Evolutionary conservation across 257 asterid genomes (phyloP), one percentile per base, ranked within the genome.

Genomic region (Anisodus acutangulus): DNA sequence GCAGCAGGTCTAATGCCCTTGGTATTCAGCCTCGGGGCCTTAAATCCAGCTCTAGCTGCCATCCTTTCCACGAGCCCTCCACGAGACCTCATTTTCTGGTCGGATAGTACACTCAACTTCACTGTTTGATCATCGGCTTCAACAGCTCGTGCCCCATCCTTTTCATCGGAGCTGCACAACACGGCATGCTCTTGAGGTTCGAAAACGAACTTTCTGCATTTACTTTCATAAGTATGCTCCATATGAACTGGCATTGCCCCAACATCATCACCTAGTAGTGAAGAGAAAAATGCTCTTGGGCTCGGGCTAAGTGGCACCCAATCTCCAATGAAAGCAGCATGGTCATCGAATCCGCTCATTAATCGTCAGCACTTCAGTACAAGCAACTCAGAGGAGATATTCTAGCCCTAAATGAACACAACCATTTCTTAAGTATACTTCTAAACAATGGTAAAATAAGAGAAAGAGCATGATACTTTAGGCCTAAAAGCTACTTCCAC

Each of bases 41-140:
- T 92, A 83, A 93, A 92, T 79, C 98, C 98, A 76, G 97, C 93
- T 87, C 98, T 86, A 87, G 97, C 95, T 63, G 92, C 97, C 86
- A 84, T 91, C 86, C 98, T 91, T 87, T 95, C 98, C 85, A 91
- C 71, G 70, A 95, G 97, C 63, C 96, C 92, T 59, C 96, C 97
- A 22, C 91, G 85, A 5, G 88, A 82, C 79, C 89, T 89, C 86
- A 71, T 78, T 84, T 81, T 86, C 53, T 85, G 88, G 63, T 84
- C 95, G 8, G 85, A 57, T 31, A 72, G 47, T 26, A 84, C 89
- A 84, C 81, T 89, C 76, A 76, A 57, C 62, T 83, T 84, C 78
- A 85, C 83, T n/a, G 59, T 82, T 69, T 69, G 78, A 60, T 86
- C 85, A 83, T 60, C 72, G 62, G 76, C 83, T 4, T 62, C 55